phyloP scores from a whole-genome alignment of 495 filamentous ascomycete genomes.

The Hypoxylon intermedium region DNA sequence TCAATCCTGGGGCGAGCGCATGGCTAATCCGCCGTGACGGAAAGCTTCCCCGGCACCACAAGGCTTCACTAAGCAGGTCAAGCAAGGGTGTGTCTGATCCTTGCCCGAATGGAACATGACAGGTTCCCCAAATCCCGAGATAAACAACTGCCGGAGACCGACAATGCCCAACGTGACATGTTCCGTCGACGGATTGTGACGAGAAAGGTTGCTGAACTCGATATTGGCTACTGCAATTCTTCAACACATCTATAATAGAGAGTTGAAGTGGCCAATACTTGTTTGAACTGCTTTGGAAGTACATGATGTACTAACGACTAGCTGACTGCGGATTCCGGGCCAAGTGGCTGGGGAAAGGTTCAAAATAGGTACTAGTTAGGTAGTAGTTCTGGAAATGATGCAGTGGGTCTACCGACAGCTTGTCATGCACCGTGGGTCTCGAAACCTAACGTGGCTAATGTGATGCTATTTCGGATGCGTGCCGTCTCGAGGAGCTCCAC shows the following conservation, averaged over 20 bases:
- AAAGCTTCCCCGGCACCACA: slow-evolving; percentile 35
- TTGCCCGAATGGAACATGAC: slow-evolving; percentile 33
- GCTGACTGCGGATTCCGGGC: not conserved
- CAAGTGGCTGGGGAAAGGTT: slow-evolving; percentile 6
- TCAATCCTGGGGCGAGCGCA: slow-evolving; percentile 18
- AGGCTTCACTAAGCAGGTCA: slow-evolving; percentile 16
- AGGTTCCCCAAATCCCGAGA: slow-evolving; percentile 34
- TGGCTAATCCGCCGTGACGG: slow-evolving; percentile 30
- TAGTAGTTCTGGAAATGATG: slow-evolving; percentile 16
- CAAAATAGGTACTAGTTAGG: slow-evolving; percentile 19
- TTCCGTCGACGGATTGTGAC: not conserved
- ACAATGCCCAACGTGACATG: slow-evolving; percentile 5
- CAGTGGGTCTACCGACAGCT: slow-evolving; percentile 22
- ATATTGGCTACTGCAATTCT: not conserved
- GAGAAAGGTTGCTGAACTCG: not conserved
- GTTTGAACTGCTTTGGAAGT: not conserved
- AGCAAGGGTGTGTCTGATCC: slow-evolving; percentile 28
- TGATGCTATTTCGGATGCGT: slow-evolving; percentile 39
- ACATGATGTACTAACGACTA: not conserved
- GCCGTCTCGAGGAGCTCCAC: slow-evolving; percentile 24
- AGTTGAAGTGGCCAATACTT: too few species aligned
- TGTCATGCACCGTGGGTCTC: slow-evolving; percentile 31
- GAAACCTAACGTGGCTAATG: slow-evolving; percentile 20
- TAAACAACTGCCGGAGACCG: slow-evolving; percentile 28
- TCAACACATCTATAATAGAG: too few species aligned